Conservation (phyloP, 768 basidiomycete genomes). For the Clathrus columnatus region DNA sequence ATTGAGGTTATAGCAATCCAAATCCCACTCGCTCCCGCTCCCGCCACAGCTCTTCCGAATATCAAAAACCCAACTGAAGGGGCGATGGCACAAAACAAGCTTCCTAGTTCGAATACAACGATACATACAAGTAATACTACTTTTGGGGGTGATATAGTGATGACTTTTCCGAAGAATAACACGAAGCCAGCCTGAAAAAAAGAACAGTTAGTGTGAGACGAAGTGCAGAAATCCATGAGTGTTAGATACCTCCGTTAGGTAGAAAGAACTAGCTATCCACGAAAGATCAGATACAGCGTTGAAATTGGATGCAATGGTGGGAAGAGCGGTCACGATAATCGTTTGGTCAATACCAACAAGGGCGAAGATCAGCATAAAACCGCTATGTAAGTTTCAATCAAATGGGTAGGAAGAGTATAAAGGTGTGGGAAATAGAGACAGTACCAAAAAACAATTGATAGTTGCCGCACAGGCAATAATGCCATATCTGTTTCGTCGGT, state of each 20-base stretch:
- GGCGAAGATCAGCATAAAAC: neutral
- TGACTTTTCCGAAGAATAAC: constrained; percentile 22
- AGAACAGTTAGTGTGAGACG: constrained; percentile 2
- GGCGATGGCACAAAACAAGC: constrained; percentile 12
- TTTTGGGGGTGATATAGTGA: constrained; percentile 25
- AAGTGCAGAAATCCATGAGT: constrained; percentile 9
- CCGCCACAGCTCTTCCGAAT: constrained; percentile 13
- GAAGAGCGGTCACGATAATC: constrained; percentile 18
- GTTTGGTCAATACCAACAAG: neutral
- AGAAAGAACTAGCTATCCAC: too few species aligned
- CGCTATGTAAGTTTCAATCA: too few species aligned
- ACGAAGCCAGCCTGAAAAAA: constrained; percentile 17
- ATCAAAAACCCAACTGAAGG: constrained; percentile 10
- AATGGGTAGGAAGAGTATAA: too few species aligned
- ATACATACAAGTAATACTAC: constrained; percentile 16
- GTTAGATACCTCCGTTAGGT: constrained; percentile 21
- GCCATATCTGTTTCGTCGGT: too few species aligned
- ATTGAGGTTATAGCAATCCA: constrained; percentile 8
- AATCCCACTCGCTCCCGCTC: constrained; percentile 11
- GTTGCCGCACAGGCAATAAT: too few species aligned
- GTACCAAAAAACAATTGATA: too few species aligned
- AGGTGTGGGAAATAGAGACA: too few species aligned
- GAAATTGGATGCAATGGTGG: constrained; percentile 23
- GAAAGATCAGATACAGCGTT: constrained; percentile 20
- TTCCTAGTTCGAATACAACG: constrained; percentile 11